Conservation (phyloP, 352 stramenopile genomes). For the Phytopythium boreale region DNA sequence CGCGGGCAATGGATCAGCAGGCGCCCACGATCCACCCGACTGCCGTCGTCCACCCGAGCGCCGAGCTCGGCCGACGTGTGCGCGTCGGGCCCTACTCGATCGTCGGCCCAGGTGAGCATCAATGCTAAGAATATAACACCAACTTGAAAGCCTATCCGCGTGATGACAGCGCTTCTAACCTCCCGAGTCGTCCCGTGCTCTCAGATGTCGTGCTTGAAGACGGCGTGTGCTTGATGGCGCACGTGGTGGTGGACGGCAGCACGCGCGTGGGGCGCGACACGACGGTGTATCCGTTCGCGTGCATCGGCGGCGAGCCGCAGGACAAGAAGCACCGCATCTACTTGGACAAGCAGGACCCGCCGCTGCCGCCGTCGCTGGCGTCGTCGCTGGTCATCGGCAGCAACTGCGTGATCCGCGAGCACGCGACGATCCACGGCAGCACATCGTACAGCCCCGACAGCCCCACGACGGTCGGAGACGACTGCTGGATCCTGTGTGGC, state of each 20-base stretch:
- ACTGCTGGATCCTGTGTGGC: slow-evolving; percentile 78
- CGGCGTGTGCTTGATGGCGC: slow-evolving; percentile 58
- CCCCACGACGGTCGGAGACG: slow-evolving; percentile 63
- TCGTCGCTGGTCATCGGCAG: slow-evolving; percentile 51
- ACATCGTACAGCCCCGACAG: slow-evolving; percentile 53
- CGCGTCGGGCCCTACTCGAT: slow-evolving; percentile 72
- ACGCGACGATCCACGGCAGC: slow-evolving; percentile 79
- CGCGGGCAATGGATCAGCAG: not conserved
- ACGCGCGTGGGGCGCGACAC: slow-evolving; percentile 56
- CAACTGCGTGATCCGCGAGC: slow-evolving; percentile 79
- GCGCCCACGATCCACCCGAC: slow-evolving; percentile 50
- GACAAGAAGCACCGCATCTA: slow-evolving; percentile 72
- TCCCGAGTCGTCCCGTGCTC: slow-evolving; percentile 7
- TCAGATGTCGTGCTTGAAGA: slow-evolving; percentile 68
- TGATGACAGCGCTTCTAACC: not conserved
- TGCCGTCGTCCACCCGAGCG: slow-evolving; percentile 65
- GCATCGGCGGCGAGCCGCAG: slow-evolving; percentile 68
- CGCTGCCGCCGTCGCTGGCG: slow-evolving; percentile 1
- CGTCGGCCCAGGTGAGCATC: slow-evolving; percentile 46
- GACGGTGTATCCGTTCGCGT: slow-evolving; percentile 69
- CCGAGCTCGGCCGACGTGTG: slow-evolving; percentile 51
- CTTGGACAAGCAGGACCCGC: slow-evolving; percentile 1
- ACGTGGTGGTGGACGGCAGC: slow-evolving; percentile 73
- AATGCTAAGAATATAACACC: too few relatives aligned
- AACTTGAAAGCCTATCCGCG: too few relatives aligned